Percentiles rank a stretch among this genome's conserved stretches.
These are phyloP conservation scores for Lactarius evosmus DNA, from an alignment of 768 basidiomycete species.

Conservation along the genomic window DNA sequence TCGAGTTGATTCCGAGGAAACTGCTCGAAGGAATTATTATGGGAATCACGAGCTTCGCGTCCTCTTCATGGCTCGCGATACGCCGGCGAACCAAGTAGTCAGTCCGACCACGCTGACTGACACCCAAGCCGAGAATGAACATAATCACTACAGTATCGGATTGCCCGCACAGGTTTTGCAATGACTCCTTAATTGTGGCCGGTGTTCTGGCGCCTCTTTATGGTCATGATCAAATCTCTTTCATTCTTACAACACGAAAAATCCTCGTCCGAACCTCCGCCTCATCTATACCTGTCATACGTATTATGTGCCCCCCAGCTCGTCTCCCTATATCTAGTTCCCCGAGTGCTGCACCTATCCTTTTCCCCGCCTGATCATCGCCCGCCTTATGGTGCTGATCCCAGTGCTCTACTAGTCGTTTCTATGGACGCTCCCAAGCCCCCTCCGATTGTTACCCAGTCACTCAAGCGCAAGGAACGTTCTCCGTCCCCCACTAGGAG, in stretches of 20 bases:
- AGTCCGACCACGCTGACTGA: neutral
- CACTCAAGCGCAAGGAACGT: constrained; percentile 29
- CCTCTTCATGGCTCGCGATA: constrained; percentile 13
- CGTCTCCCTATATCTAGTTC: constrained; percentile 27
- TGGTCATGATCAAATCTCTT: constrained; percentile 26
- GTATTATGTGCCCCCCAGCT: constrained; percentile 19
- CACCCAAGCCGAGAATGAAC: constrained; percentile 12
- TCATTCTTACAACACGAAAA: constrained; percentile 25
- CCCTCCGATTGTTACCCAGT: constrained; percentile 21
- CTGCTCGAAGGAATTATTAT: constrained; percentile 18
- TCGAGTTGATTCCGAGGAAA: constrained; percentile 26
- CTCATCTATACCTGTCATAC: constrained; percentile 24
- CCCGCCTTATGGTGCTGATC: constrained; percentile 21
- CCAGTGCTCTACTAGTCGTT: constrained; percentile 7
- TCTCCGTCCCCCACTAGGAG: constrained; percentile 22
- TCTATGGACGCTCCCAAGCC: constrained; percentile 27
- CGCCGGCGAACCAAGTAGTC: constrained; percentile 12
- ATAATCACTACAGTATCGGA: constrained; percentile 18
- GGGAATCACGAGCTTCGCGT: constrained; percentile 24
- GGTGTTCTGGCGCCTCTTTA: constrained; percentile 22
- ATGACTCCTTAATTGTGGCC: constrained; percentile 25
- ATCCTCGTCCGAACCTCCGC: constrained; percentile 22
- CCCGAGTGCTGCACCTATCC: constrained; percentile 19
- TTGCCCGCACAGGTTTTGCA: constrained; percentile 25
- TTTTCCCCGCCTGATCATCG: constrained; percentile 20